Conservation (phyloP, 495 filamentous ascomycete species). For the Alectoria sarmentosa region DNA sequence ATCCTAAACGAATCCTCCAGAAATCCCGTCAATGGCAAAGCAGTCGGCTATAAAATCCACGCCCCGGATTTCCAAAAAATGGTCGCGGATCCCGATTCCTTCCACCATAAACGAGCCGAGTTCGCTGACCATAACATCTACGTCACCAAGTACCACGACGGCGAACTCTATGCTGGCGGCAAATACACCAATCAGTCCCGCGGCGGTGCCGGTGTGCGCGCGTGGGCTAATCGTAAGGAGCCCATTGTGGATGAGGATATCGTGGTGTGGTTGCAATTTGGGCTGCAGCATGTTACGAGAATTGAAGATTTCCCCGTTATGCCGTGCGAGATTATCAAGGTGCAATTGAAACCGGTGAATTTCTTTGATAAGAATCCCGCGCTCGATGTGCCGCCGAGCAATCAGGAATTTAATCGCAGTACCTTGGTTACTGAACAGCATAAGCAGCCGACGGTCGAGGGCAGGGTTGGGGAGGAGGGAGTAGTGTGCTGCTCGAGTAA, state of each 20-base stretch:
- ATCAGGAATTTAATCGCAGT: conserved; percentile 45
- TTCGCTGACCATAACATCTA: conserved; percentile 80
- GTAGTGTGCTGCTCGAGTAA: conserved; percentile 37
- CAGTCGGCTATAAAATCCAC: conserved; percentile 73
- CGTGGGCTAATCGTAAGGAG: conserved; percentile 47
- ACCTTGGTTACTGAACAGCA: conserved; percentile 36
- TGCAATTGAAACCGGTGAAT: conserved; percentile 58
- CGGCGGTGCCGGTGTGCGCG: conserved; percentile 51
- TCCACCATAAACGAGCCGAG: conserved; percentile 68
- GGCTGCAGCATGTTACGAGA: conserved; percentile 54
- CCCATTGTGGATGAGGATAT: conserved; percentile 45
- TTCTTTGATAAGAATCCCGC: conserved; percentile 73
- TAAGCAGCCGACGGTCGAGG: conserved; percentile 26
- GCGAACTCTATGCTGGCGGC: conserved; percentile 74
- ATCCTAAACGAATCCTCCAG: conserved; percentile 61
- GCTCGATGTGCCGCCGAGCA: conserved; percentile 61
- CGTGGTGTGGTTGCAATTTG: conserved; percentile 57
- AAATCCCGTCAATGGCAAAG: conserved; percentile 68
- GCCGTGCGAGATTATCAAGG: conserved; percentile 56
- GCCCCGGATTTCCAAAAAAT: conserved; percentile 73
- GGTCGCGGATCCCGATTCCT: conserved; percentile 59
- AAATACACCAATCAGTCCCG: conserved; percentile 82
- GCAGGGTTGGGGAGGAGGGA: conserved; percentile 32
- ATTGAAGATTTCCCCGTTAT: conserved; percentile 62
- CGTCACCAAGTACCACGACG: conserved; percentile 69